A percentile compares a stretch with the other conserved stretches of the same genome.
These are phyloP conservation scores for Gossypium australe DNA, from an alignment of 345 rosid species.

Conservation along the genomic window DNA sequence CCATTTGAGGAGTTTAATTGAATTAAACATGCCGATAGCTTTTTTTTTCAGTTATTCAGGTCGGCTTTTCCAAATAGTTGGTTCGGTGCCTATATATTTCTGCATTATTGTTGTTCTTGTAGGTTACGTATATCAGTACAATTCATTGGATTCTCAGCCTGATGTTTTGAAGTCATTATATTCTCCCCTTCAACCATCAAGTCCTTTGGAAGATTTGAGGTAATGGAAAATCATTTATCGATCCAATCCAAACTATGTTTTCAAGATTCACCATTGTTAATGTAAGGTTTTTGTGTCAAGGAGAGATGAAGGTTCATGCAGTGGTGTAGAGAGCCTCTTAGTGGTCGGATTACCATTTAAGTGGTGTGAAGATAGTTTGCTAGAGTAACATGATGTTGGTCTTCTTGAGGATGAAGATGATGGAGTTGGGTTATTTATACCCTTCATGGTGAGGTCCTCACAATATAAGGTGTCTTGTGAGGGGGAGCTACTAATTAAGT, in stretches of 20 bases:
- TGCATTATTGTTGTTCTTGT: slow-evolving; percentile 27
- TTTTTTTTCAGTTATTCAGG: neutral
- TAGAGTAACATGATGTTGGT: too few relatives aligned
- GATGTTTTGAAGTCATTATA: slow-evolving; percentile 88
- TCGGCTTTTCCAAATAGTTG: neutral
- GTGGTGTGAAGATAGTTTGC: too few relatives aligned
- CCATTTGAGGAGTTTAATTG: slow-evolving; percentile 28
- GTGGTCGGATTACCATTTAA: too few relatives aligned
- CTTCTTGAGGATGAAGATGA: too few relatives aligned
- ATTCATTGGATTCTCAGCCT: slow-evolving; percentile 78
- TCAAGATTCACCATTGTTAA: neutral
- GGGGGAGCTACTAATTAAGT: too few relatives aligned
- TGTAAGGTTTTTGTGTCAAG: too few relatives aligned
- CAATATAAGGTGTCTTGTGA: too few relatives aligned
- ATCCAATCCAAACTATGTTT: neutral
- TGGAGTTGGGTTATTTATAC: too few relatives aligned
- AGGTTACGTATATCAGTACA: slow-evolving; percentile 85
- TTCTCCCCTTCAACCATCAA: slow-evolving; percentile 94
- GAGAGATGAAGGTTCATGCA: too few relatives aligned
- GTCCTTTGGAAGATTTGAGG: slow-evolving; percentile 92
- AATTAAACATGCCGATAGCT: neutral
- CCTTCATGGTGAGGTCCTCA: too few relatives aligned
- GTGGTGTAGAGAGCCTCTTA: too few relatives aligned
- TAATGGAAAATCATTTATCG: slow-evolving; percentile 13
- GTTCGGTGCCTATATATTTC: neutral